Evolutionary conservation across 2,329 filamentous ascomycete species (phyloP).

Genomic region (Purpureocillium lavendulum): DNA sequence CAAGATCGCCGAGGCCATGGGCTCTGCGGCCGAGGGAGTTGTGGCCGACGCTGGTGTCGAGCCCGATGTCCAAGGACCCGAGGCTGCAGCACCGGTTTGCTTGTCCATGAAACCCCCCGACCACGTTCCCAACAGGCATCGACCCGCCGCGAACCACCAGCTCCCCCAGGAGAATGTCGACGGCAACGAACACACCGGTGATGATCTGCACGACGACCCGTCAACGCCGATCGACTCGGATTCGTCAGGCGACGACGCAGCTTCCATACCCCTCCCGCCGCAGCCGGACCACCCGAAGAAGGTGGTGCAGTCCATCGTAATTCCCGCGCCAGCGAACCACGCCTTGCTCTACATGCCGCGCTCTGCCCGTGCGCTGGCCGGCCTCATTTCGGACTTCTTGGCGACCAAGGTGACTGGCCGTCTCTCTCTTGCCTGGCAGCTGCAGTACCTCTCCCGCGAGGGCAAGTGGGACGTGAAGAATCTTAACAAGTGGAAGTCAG

Average conservation of each 20-base stretch:
- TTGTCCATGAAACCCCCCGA: constrained; percentile 20
- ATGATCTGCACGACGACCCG: constrained; percentile 34
- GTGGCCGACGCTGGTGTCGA: neutral
- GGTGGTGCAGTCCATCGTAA: constrained; percentile 58
- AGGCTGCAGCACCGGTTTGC: constrained; percentile 40
- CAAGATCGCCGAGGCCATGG: constrained; percentile 48
- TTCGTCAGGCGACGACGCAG: neutral
- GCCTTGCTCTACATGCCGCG: constrained; percentile 73
- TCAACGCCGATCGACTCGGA: constrained; percentile 34
- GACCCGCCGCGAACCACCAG: neutral
- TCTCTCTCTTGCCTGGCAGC: constrained; percentile 80
- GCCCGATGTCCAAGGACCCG: constrained; percentile 21
- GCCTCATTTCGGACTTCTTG: constrained; percentile 77
- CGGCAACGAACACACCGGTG: constrained; percentile 14
- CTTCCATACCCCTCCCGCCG: constrained; percentile 30
- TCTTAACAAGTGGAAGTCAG: constrained; percentile 79
- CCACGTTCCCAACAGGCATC: constrained; percentile 19
- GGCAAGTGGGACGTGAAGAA: constrained; percentile 99
- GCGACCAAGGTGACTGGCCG: constrained; percentile 65
- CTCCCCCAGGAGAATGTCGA: neutral
- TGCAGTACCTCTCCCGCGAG: constrained; percentile 78
- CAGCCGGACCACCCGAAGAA: constrained; percentile 40
- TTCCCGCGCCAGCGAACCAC: constrained; percentile 74
- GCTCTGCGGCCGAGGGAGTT: constrained; percentile 5
- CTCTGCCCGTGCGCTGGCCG: constrained; percentile 67